phyloP scores from a whole-genome alignment of 2,329 filamentous ascomycete genomes.

The Alternaria novae-zelandiae region DNA sequence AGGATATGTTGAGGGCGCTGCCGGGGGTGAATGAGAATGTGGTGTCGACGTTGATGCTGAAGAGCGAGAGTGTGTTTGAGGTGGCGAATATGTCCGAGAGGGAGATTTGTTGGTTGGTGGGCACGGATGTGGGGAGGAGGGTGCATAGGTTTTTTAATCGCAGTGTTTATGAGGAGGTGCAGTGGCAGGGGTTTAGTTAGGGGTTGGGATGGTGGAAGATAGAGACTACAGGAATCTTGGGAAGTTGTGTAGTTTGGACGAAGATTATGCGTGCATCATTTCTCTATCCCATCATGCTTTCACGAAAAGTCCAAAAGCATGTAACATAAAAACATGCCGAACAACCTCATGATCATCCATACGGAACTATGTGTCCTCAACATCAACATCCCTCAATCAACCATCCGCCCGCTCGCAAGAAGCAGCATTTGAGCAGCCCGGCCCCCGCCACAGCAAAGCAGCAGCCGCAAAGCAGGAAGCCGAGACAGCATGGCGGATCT shows the following conservation, averaged over 20 bases:
- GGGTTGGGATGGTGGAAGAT: neutral
- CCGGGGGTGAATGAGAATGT: constrained; percentile 81
- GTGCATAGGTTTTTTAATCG: constrained; percentile 82
- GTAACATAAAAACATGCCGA: neutral
- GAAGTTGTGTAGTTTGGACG: neutral
- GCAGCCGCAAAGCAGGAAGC: constrained; percentile 20
- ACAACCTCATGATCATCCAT: neutral
- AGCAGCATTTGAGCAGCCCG: constrained; percentile 50
- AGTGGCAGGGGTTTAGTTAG: constrained; percentile 25
- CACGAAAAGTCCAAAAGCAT: neutral
- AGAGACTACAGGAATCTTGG: neutral
- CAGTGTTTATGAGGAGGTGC: constrained; percentile 54
- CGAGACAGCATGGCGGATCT: constrained; percentile 49
- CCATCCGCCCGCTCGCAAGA: constrained; percentile 48
- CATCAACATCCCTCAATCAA: neutral
- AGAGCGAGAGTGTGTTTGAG: constrained; percentile 77
- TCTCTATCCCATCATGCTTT: constrained; percentile 7
- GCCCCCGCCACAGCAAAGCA: constrained; percentile 22
- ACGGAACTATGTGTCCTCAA: neutral
- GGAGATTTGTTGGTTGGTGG: constrained; percentile 76
- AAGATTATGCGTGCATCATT: constrained; percentile 7
- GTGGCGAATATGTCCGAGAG: constrained; percentile 83
- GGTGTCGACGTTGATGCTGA: constrained; percentile 72
- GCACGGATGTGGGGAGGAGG: constrained; percentile 75
- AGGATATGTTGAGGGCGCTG: constrained; percentile 86